Conservation (phyloP, 345 rosid species). For the Mangifera indica region DNA sequence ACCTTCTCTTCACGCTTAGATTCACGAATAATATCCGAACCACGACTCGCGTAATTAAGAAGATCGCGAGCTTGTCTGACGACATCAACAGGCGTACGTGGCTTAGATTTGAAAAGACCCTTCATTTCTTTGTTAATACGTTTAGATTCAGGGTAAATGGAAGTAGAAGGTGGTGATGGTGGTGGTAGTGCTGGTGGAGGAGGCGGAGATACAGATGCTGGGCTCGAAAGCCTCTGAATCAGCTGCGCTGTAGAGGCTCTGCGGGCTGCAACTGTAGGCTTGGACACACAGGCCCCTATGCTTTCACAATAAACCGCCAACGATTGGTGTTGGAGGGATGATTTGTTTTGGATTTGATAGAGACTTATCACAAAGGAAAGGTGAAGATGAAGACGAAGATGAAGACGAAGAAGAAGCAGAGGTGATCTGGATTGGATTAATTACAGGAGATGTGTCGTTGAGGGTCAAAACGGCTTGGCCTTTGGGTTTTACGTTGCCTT, state of each 20-base stretch:
- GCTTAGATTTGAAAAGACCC: conserved; percentile 82
- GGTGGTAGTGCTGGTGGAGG: not conserved
- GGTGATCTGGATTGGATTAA: not conserved
- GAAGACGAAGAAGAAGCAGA: too few species aligned
- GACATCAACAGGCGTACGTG: conserved; percentile 79
- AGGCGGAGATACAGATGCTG: not conserved
- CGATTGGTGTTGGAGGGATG: too few species aligned
- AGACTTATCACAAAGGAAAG: too few species aligned
- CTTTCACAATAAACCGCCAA: conserved; percentile 12
- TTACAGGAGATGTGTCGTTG: not conserved
- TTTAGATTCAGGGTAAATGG: not conserved
- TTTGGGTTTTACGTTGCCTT: not conserved
- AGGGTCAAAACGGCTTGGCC: not conserved
- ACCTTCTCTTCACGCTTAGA: conserved; percentile 72
- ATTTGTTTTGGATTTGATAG: too few species aligned
- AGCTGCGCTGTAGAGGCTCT: conserved; percentile 28
- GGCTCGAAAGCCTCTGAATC: conserved; percentile 29
- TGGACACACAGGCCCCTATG: conserved; percentile 47
- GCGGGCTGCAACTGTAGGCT: conserved; percentile 33
- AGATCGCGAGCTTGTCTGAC: conserved; percentile 92
- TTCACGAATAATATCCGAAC: conserved; percentile 40
- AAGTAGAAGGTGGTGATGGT: not conserved
- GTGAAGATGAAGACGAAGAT: too few species aligned
- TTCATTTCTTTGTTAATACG: conserved; percentile 50
- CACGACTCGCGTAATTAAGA: conserved; percentile 51